These are phyloP conservation scores for Hordeum marinum DNA, from an alignment of 176 grass and related monocot genomes.

Conservation along the genomic window DNA sequence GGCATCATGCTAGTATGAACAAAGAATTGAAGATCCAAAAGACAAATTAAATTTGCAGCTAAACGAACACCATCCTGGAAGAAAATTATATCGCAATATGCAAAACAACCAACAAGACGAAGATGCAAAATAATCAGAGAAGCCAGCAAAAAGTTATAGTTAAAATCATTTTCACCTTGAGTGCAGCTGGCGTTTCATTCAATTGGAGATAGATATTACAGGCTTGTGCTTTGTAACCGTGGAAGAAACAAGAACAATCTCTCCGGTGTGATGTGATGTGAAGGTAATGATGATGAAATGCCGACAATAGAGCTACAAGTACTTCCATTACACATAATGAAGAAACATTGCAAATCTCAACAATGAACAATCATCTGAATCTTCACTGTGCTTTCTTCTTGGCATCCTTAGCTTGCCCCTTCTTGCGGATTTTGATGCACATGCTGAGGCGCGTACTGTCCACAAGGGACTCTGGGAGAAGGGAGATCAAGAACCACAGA, in stretches of 20 bases:
- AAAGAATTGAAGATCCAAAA: neutral
- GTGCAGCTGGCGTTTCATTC: neutral
- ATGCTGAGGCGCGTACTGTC: conserved; percentile 59
- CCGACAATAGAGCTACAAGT: conserved; percentile 19
- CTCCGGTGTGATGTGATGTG: neutral
- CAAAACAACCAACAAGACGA: neutral
- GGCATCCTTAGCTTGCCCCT: conserved; percentile 63
- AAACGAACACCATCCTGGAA: neutral
- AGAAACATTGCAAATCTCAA: conserved; percentile 6
- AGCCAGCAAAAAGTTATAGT: neutral
- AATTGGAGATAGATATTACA: neutral
- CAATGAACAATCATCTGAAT: conserved; percentile 15
- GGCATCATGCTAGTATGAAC: neutral
- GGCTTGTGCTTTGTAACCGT: neutral
- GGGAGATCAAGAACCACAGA: conserved; percentile 63
- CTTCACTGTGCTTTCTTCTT: conserved; percentile 59
- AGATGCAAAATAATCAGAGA: neutral
- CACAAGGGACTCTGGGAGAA: conserved; percentile 51
- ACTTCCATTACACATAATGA: conserved; percentile 11
- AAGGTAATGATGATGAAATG: conserved; percentile 7
- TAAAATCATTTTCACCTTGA: conserved; percentile 7
- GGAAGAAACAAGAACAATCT: conserved; percentile 13
- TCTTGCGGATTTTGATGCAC: conserved; percentile 75
- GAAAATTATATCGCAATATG: neutral
- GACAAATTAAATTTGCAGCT: too few species aligned